These are phyloP conservation scores for Argentina anserina DNA, from an alignment of 306 rosid genomes.

Conservation along the genomic window DNA sequence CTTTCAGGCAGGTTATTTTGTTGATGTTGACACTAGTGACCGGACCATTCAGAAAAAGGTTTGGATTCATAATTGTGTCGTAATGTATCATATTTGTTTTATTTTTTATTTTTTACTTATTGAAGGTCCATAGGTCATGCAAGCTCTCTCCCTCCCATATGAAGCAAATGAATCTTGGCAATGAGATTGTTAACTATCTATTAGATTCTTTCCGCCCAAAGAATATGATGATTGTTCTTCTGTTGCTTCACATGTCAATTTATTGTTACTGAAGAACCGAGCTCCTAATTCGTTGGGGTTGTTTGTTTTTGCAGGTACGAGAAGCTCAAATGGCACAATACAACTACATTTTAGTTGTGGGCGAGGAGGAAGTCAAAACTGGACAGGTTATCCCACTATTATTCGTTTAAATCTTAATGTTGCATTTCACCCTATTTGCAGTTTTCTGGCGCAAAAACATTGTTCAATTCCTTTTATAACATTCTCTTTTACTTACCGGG, in stretches of 20 bases:
- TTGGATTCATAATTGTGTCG: not conserved
- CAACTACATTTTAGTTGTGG: conserved; percentile 88
- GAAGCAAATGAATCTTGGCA: too few relatives aligned
- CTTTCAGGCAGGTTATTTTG: conserved; percentile 66
- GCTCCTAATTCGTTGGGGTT: not conserved
- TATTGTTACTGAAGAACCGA: not conserved
- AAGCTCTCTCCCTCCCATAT: not conserved
- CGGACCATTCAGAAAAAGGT: conserved; percentile 96
- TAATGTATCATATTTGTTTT: not conserved
- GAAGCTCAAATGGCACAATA: conserved; percentile 89
- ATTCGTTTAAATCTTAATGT: not conserved
- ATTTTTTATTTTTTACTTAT: not conserved
- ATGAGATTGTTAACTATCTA: too few relatives aligned
- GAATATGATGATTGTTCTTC: too few relatives aligned
- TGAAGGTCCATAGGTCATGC: not conserved
- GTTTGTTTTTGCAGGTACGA: conserved; percentile 41
- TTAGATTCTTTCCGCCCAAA: not conserved
- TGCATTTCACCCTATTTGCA: not conserved
- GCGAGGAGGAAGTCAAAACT: conserved; percentile 82
- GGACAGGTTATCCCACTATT: conserved; percentile 63
- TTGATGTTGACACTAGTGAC: conserved; percentile 80
- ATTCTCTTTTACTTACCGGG: not conserved
- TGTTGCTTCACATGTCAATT: not conserved
- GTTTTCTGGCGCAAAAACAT: not conserved
- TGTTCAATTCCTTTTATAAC: too few relatives aligned